These are phyloP conservation scores for Boletus vinaceobasis DNA, from an alignment of 768 basidiomycete species.

Conservation along the genomic window DNA sequence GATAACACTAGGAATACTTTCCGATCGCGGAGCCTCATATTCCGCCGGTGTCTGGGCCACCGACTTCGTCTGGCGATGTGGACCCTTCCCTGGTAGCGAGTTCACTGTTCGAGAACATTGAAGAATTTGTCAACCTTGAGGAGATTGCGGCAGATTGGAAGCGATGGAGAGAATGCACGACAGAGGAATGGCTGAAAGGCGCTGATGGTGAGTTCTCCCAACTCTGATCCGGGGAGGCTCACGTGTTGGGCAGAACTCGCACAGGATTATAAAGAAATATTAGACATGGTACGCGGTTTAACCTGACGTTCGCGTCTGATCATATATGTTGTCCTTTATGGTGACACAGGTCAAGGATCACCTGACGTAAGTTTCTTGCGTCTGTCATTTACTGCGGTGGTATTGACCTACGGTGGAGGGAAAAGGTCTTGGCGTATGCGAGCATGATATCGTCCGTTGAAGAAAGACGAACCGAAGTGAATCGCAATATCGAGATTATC, in stretches of 20 bases:
- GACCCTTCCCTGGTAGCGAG: slow-evolving; percentile 12
- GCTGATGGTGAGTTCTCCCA: slow-evolving; percentile 23
- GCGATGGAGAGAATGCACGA: slow-evolving; percentile 28
- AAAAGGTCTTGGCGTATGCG: slow-evolving; percentile 18
- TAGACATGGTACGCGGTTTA: slow-evolving; percentile 20
- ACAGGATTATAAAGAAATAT: slow-evolving; percentile 14
- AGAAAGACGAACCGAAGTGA: slow-evolving; percentile 19
- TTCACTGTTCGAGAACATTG: slow-evolving; percentile 19
- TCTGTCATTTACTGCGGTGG: background rate
- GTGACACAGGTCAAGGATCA: slow-evolving; percentile 27
- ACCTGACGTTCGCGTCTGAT: background rate
- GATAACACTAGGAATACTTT: slow-evolving; percentile 15
- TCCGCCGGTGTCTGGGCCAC: slow-evolving; percentile 14
- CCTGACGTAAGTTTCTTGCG: slow-evolving; percentile 19
- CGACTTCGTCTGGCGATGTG: background rate
- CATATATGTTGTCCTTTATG: background rate
- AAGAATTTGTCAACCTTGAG: slow-evolving; percentile 17
- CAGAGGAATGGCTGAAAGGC: slow-evolving; percentile 31
- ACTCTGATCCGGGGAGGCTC: background rate
- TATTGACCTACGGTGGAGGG: slow-evolving; percentile 16
- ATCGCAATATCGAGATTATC: slow-evolving; percentile 16
- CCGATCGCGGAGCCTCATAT: slow-evolving; percentile 21
- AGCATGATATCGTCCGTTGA: slow-evolving; percentile 21
- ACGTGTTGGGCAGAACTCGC: slow-evolving; percentile 17
- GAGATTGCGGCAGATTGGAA: slow-evolving; percentile 24